phyloP scores from a whole-genome alignment of 2,329 filamentous ascomycete genomes.

The Xylariaceae sp. region DNA sequence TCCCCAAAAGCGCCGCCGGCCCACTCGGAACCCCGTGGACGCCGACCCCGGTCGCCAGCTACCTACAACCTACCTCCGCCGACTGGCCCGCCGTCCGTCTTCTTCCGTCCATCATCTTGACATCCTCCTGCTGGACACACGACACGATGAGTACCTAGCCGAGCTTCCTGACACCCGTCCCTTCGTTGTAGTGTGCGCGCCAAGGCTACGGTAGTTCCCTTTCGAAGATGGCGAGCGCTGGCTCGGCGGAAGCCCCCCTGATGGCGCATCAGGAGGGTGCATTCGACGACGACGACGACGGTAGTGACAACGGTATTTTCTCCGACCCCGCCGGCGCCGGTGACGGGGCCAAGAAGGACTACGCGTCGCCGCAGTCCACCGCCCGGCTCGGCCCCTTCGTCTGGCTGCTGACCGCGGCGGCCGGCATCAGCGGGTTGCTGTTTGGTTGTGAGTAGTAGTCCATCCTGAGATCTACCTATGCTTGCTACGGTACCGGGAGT shows the following conservation, averaged over 20 bases:
- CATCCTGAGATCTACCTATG: too few relatives aligned
- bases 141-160: too few relatives aligned
- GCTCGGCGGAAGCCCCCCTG: slow-evolving; percentile 12
- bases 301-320: neutral
- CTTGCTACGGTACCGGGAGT: too few relatives aligned
- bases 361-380: neutral
- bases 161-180: too few relatives aligned
- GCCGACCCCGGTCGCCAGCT: too few relatives aligned
- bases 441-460: slow-evolving; percentile 61
- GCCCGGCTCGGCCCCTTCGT: slow-evolving; percentile 41
- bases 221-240: slow-evolving; percentile 11
- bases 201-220: neutral
- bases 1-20: too few relatives aligned
- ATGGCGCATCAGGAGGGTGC: slow-evolving; percentile 15
- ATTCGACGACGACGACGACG: slow-evolving; percentile 8
- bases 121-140: too few relatives aligned
- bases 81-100: too few relatives aligned
- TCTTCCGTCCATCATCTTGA: too few relatives aligned
- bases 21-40: too few relatives aligned
- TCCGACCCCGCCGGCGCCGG: slow-evolving; percentile 7
- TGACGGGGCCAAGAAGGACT: slow-evolving; percentile 1
- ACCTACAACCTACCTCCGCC: too few relatives aligned
- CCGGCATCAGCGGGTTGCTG: slow-evolving; percentile 58
- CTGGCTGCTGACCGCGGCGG: slow-evolving; percentile 55
- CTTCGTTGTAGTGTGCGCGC: too few relatives aligned